These are phyloP conservation scores for Oligophagozyma castellii DNA, from an alignment of 1,139 yeast genomes.

Conservation along the genomic window DNA sequence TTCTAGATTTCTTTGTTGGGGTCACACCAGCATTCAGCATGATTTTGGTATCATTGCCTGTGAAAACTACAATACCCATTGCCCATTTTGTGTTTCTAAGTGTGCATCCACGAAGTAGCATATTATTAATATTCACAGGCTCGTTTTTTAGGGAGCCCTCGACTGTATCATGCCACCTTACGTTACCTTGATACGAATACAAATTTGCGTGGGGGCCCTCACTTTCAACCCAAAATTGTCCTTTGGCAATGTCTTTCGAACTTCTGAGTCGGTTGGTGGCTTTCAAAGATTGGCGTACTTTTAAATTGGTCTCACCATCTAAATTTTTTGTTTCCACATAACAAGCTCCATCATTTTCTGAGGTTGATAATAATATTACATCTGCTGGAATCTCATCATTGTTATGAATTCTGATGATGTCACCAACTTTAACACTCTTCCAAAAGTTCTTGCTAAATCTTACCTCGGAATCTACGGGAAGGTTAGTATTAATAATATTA, in stretches of 20 bases:
- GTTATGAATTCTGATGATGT: constrained; percentile 66
- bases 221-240: constrained; percentile 75
- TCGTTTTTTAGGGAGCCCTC: constrained; percentile 38
- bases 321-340: constrained; percentile 87
- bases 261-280: constrained; percentile 54
- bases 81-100: constrained; percentile 90
- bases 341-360: constrained; percentile 83
- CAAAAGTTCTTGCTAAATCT: constrained; percentile 62
- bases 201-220: constrained; percentile 81
- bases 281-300: constrained; percentile 60
- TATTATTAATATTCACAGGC: constrained; percentile 65
- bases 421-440: constrained; percentile 88
- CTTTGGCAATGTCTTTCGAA: constrained; percentile 56
- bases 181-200: constrained; percentile 64
- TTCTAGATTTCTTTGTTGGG: constrained; percentile 77
- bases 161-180: constrained; percentile 29
- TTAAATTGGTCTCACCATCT: constrained; percentile 93
- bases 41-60: constrained; percentile 85
- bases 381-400: constrained; percentile 95
- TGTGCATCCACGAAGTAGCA: constrained; percentile 77
- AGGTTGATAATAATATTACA: constrained; percentile 60
- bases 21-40: constrained; percentile 90
- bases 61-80: constrained; percentile 75
- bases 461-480: constrained; percentile 17
- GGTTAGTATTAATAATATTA: constrained; percentile 15